phyloP scores from a whole-genome alignment of 495 filamentous ascomycete species.

The Delitschia confertaspora region DNA sequence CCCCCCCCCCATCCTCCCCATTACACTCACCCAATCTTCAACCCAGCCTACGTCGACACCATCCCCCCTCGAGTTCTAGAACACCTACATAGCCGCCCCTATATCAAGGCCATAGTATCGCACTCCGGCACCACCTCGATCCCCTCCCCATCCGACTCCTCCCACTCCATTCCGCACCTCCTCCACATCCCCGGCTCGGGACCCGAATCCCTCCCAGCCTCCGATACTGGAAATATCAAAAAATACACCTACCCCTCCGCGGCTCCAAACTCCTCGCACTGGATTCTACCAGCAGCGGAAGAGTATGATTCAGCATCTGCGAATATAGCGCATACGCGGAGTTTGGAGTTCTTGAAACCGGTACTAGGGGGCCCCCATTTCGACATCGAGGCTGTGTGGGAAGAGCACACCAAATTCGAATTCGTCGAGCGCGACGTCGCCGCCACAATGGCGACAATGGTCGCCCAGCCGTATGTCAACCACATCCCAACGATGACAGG shows the following conservation, averaged over 20 bases:
- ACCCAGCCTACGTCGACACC: slow-evolving; percentile 15
- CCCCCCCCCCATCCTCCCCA: too few species aligned
- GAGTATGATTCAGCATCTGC: slow-evolving; percentile 37
- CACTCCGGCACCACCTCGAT: slow-evolving; percentile 3
- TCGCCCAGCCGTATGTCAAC: slow-evolving; percentile 34
- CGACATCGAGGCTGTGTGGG: slow-evolving; percentile 36
- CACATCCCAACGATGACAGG: slow-evolving; percentile 35
- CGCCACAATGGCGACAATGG: slow-evolving; percentile 33
- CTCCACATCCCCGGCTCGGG: slow-evolving; percentile 13
- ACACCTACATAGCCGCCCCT: slow-evolving; percentile 3
- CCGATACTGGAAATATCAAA: neutral
- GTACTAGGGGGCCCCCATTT: slow-evolving; percentile 45
- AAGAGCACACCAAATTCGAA: slow-evolving; percentile 27
- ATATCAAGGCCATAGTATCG: slow-evolving; percentile 16
- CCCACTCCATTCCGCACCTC: slow-evolving; percentile 8
- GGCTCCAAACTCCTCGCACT: slow-evolving; percentile 26
- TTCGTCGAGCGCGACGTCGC: slow-evolving; percentile 27
- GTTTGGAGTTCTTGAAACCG: slow-evolving; percentile 44
- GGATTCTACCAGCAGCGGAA: slow-evolving; percentile 35
- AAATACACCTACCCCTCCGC: neutral
- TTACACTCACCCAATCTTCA: slow-evolving; percentile 8
- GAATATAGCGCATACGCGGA: slow-evolving; percentile 44
- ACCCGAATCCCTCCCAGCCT: neutral
- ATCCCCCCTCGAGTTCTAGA: neutral
- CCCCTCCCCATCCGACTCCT: slow-evolving; percentile 2